Base-by-base conservation (phyloP, 106 monocot species). In the Vanilla planifolia region DNA sequence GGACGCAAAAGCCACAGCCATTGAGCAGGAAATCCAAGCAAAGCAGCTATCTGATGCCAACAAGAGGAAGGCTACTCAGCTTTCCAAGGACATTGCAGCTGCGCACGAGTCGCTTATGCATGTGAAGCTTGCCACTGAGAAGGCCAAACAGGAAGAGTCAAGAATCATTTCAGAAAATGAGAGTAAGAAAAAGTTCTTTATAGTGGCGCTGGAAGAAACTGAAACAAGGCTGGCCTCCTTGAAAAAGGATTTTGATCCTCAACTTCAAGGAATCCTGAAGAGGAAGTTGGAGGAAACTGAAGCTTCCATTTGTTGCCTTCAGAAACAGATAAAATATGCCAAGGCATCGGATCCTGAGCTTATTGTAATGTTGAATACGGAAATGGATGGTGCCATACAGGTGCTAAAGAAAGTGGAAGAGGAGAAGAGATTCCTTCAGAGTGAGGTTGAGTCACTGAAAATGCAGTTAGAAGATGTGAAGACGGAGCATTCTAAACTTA, bases 351-450 rank as follows among this genome's bases (percentile, higher is more conserved):
- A 75, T 66, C 42, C 65, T 33, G 75, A 66, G 48, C 68, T 68
- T 28, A 40, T 82, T 56, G 46, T 58, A n/a, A 52, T 47, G 33
- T 67, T 78, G 34, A 67, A 61, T 3, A 63, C 43, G 0, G 87
- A 82, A 65, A 63, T 82, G 33, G 72, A 82, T 72, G 78, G 64
- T 37, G 82, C 75, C 11, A 82, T 75, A 65, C 73, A 55, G 44
- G 67, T 87, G 40, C 33, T 82, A 47, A 71, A 79, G 40, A 79
- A 76, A 30, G 64, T 82, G 5, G 78, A 65, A 36, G 73, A 82
- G 37, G 87, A 82, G 46, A 82, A 82, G 61, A 66, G 13, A 44
- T 65, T 72, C 41, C 70, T 79, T 16, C 64, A 61, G 44, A 62
- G 39, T 24, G 61, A 68, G 15, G 43, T 76, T 33, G 82, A 82